Evolutionary conservation across 768 basidiomycete genomes (phyloP), one percentile per base, ranked within the genome.

Genomic region (Pleurotus tuoliensis): DNA sequence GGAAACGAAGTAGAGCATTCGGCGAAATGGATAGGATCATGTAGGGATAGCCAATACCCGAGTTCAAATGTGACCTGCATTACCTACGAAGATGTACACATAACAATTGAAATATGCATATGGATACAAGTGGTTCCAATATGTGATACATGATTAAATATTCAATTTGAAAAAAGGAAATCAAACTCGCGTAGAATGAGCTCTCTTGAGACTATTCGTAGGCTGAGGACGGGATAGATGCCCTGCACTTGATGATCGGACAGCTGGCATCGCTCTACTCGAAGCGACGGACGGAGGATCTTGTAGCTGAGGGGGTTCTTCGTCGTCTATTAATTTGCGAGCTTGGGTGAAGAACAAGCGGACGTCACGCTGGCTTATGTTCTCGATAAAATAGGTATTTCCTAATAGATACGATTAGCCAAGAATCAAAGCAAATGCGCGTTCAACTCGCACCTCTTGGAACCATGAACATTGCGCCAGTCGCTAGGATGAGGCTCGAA

Each of bases 281-380:
- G 41, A 44, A 20, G n/a, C 18, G 13, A 18, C 39, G 6, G 18
- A 47, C 41, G 47, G 55, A 22, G n/a, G 40, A 27, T 38, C 55
- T 44, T 27, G 45, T 46, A 45, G 43, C 30, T 48, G 41, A 47
- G 27, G 58, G 22, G 34, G 55, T n/a, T 54, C 47, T 20, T 61
- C 60, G 15, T 61, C 60, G 25, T 58, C 57, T 27, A 25, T 38
- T 24, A 55, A 38, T 59, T 79, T 80, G 25, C 79, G 73, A n/a
- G 91, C 92, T 73, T 98, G 96, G 0, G 93, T 87, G 73, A 98
- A 98, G 75, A 96, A 97, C 6, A 98, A 71, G 63, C 81, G 84
- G 18, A 87, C 92, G 48, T 89, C 86, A 37, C 90, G 84, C 47
- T 87, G 80, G 16, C 79, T 81, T 18, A 97, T 87, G 72, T 98